Base-by-base conservation (phyloP, 805 yeast genomes). In the Pichia kluyveri region DNA sequence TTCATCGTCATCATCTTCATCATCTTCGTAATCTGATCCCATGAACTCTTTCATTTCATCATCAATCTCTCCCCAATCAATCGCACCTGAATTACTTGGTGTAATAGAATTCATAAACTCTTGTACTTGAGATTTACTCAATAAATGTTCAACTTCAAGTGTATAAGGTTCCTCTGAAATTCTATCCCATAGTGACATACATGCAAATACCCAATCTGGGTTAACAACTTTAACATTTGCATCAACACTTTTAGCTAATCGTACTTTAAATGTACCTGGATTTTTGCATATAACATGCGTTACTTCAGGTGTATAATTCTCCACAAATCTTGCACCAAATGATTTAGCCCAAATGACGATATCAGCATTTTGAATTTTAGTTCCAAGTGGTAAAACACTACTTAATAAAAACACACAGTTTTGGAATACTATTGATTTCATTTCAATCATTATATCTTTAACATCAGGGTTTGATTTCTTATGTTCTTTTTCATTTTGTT, bases 261-360 rank as follows among this genome's bases (percentile, higher is more conserved):
- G 75, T 10, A 90, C 96, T 62, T 91, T 91, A 57, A 79, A 76
- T 0, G 99, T 93, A 18, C 82, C 81, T 1, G 89, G 80, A 45
- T 82, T 82, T 50, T 82, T 77, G 40, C 96, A 86, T 17, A 91
- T 82, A 3, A 91, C 85, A 64, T 91, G 99, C 0, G 98, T 93
- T 3, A 95, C 90, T 1, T 77, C 69, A 17, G 79, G 77, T 42
- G 76, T 72, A 26, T 85, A 81, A 49, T 86, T 89, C 4, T 80
- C 71, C 1, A 83, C 83, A 8, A 91, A 89, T 2, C 71, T 71
- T 0, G 96, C 97, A 1, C 99, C 99, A 71, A 91, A 91, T 47
- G 90, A 86, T 44, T 77, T 76, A 12, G 91, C 86, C 97, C 98
- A 91, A 23, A 83, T 79, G 1, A 90, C 96, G 41, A 93, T 86